phyloP scores from a whole-genome alignment of 495 filamentous ascomycete species.

The Opeltia flavorubescens region DNA sequence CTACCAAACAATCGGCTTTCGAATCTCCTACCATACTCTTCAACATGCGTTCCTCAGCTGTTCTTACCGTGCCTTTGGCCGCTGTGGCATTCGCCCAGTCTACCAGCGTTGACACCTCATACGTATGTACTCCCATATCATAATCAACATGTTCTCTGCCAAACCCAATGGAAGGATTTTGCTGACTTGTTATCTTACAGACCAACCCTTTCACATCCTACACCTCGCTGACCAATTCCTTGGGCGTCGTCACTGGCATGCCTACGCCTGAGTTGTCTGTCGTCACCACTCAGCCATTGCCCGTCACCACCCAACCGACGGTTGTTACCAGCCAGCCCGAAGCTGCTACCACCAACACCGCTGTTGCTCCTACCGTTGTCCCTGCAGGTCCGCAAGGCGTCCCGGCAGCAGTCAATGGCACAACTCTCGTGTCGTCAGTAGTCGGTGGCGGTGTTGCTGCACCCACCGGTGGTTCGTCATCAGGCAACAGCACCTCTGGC shows the following conservation, averaged over 20 bases:
- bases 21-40: background rate
- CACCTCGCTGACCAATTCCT: constrained; percentile 30
- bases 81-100: constrained; percentile 3
- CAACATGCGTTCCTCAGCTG: constrained; percentile 1
- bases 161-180: background rate
- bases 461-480: constrained; percentile 12
- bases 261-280: constrained; percentile 22
- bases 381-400: constrained; percentile 10
- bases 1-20: too few species aligned
- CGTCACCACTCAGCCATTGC: constrained; percentile 24
- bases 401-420: constrained; percentile 15
- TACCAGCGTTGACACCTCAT: constrained; percentile 1
- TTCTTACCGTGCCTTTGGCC: constrained; percentile 1
- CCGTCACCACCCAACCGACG: constrained; percentile 27
- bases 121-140: background rate
- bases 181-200: background rate
- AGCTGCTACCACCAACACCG: constrained; percentile 25
- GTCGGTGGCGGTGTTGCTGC: background rate
- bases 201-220: constrained; percentile 1
- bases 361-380: constrained; percentile 8
- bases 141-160: background rate
- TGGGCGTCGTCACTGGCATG: constrained; percentile 42
- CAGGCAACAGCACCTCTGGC: constrained; percentile 16
- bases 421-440: constrained; percentile 14
- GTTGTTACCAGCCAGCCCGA: constrained; percentile 29